Percentiles rank a stretch among this genome's conserved stretches.
phyloP scores from a whole-genome alignment of 495 filamentous ascomycete genomes.

The Beverwykella pulmonaria region DNA sequence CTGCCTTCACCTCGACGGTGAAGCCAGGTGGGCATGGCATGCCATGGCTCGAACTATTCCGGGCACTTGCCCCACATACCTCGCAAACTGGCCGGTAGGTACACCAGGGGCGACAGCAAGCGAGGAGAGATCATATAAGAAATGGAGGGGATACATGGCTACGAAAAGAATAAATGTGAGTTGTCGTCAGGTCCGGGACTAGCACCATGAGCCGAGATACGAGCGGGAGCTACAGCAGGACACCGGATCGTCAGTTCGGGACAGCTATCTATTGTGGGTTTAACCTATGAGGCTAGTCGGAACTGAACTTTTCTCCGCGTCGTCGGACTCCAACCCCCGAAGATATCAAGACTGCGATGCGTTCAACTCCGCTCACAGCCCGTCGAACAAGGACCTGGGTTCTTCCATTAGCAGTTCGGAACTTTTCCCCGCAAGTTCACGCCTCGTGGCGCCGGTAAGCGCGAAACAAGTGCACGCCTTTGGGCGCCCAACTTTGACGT shows the following conservation, averaged over 20 bases:
- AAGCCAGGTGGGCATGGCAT: conserved; percentile 39
- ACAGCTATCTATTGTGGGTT: neutral
- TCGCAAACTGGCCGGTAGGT: conserved; percentile 29
- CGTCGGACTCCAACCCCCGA: too few species aligned
- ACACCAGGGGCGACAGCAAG: conserved; percentile 20
- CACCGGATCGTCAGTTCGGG: neutral
- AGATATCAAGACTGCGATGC: too few species aligned
- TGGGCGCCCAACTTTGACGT: too few species aligned
- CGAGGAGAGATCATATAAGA: conserved; percentile 26
- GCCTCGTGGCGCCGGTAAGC: neutral
- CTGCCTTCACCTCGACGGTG: conserved; percentile 30
- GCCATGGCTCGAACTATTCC: conserved; percentile 34
- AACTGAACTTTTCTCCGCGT: neutral
- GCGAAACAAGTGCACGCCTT: neutral
- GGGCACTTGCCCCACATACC: conserved; percentile 26
- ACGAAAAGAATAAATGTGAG: conserved; percentile 36
- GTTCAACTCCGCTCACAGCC: too few species aligned
- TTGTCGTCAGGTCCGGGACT: conserved; percentile 37
- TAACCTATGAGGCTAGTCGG: neutral
- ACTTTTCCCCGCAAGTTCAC: too few species aligned
- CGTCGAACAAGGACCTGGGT: too few species aligned
- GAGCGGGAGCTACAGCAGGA: neutral
- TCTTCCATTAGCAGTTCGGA: too few species aligned
- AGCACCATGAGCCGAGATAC: neutral
- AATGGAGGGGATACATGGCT: conserved; percentile 37